Percentiles rank a stretch among this genome's conserved stretches.
Evolutionary conservation across 179 eudicot genomes (phyloP).

Genomic region (Silene coronaria): DNA sequence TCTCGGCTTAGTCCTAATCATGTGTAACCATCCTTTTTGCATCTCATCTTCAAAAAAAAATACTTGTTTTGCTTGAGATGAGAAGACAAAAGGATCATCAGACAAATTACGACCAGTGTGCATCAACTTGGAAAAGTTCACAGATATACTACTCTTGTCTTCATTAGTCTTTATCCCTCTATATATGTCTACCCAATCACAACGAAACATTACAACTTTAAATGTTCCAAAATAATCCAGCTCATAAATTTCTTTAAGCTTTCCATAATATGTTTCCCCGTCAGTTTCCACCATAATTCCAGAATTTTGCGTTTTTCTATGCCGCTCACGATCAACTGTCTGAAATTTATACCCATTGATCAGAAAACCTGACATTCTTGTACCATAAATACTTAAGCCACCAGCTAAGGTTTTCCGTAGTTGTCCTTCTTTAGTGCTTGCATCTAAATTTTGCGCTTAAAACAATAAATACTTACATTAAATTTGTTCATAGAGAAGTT

Average conservation of each 20-base stretch:
- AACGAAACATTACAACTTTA: slow-evolving; percentile 8
- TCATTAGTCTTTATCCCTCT: not conserved
- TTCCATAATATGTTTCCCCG: not conserved
- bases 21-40: too few relatives aligned
- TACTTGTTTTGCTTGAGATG: not conserved
- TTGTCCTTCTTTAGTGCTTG: too few relatives aligned
- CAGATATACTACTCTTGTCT: not conserved
- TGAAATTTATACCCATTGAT: too few relatives aligned
- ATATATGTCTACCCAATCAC: not conserved
- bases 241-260: slow-evolving; percentile 2
- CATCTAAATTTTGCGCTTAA: too few relatives aligned
- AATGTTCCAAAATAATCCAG: too few relatives aligned
- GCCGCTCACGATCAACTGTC: not conserved
- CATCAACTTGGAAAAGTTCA: slow-evolving; percentile 14
- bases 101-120: not conserved
- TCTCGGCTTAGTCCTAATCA: too few relatives aligned
- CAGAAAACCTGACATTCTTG: not conserved
- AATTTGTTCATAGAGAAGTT: too few relatives aligned
- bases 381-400: not conserved
- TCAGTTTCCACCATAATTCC: slow-evolving; percentile 14
- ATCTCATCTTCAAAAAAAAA: not conserved
- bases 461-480: too few relatives aligned
- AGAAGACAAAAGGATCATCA: slow-evolving; percentile 3
- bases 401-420: not conserved
- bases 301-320: slow-evolving; percentile 2